Base-by-base conservation (phyloP, 495 filamentous ascomycete species). In the Hamigera avellanea region DNA sequence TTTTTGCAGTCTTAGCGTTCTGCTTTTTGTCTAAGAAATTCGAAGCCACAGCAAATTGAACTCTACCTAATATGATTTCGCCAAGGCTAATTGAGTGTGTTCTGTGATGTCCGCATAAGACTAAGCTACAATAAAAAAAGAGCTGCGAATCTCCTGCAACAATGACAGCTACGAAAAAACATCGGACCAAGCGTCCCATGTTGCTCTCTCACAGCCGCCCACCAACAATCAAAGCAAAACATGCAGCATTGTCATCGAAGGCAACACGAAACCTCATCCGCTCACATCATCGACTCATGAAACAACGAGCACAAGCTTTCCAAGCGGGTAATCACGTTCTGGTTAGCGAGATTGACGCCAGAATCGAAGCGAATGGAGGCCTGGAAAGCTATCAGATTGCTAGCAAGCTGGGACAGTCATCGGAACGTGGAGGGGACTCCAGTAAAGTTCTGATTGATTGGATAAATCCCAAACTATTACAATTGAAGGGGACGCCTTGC, bases 401-500 rank as follows among this genome's bases (percentile, higher is more conserved):
- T 27, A 96, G 91, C 61, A 79, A 86, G 29, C 69, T 80, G 34
- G 91, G 91, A 2, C 91, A 99, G 54, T 78, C 81, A 10, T 66
- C 70, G 33, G 75, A 83, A 23, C 78, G 91, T 36, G 91, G 91
- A 10, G 91, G 91, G 15, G 91, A 99, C 64, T 89, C 84, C 15
- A 93, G 86, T 31, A 80, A 72, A 49, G 63, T 89, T 2, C 66
- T 99, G 14, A 72, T 95, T 60, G 71, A 88, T 52, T 99, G 91
- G 91, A 69, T 96, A 21, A 55, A 69, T 32, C 61, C 75, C 2
- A 40, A 57, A 19, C 45, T 66, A 34, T 50, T 31, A 19, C 36
- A 43, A 28, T 45, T 47, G 40, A 45, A 51, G 40, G 40, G 49
- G 5, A 37, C 42, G 5, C 16, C 51, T 3, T 41, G 43, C 12